Conservation (phyloP, 345 rosid genomes). For the Gossypium turneri region DNA sequence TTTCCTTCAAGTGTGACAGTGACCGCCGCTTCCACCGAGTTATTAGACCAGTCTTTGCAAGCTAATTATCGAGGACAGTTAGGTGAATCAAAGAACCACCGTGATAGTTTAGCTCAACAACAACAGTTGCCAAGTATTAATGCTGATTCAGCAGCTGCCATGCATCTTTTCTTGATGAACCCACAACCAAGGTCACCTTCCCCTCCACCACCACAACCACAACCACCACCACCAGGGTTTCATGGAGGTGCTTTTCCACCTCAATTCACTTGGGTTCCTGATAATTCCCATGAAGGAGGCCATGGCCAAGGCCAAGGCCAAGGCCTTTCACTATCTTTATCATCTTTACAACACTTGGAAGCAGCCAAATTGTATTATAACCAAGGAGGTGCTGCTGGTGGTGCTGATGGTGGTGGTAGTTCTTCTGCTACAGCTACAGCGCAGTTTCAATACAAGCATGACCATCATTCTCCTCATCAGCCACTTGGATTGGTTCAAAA, state of each 20-base stretch:
- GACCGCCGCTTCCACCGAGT: constrained; percentile 25
- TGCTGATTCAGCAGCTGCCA: constrained; percentile 75
- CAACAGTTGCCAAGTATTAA: constrained; percentile 61
- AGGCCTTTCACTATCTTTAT: constrained; percentile 85
- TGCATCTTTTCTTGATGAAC: constrained; percentile 88
- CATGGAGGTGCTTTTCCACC: constrained; percentile 31
- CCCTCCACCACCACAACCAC: constrained; percentile 46
- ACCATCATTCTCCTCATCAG: constrained; percentile 18
- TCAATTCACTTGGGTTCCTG: constrained; percentile 65
- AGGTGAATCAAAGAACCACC: constrained; percentile 34
- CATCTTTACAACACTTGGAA: constrained; percentile 72
- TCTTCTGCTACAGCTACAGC: constrained; percentile 31
- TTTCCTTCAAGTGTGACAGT: constrained; percentile 44
- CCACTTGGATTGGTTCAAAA: constrained; percentile 31
- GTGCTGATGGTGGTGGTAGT: constrained; percentile 16
- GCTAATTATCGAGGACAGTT: constrained; percentile 30
- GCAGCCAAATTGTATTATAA: constrained; percentile 64
- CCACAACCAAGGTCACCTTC: constrained; percentile 79
- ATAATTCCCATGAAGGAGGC: constrained; percentile 36
- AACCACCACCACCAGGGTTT: constrained; percentile 50
- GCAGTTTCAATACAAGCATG: constrained; percentile 43
- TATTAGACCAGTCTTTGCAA: constrained; percentile 29
- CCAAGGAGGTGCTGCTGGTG: constrained; percentile 26
- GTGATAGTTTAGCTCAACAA: constrained; percentile 31
- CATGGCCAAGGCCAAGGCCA: constrained; percentile 17